Evolutionary conservation across 331 rosid species (phyloP), one percentile per base, ranked within the genome.

Genomic region (Malus hybrid): DNA sequence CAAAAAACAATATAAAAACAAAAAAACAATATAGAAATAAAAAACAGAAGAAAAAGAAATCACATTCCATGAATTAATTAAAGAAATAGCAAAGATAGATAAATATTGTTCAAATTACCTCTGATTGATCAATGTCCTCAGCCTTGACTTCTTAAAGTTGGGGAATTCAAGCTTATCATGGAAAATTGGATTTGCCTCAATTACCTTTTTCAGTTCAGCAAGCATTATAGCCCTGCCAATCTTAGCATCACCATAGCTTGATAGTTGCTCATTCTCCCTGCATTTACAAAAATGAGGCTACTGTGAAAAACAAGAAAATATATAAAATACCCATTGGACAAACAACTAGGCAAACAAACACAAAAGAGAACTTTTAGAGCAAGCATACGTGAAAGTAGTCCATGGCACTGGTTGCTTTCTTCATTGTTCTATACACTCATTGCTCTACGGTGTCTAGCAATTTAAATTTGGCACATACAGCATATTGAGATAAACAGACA

Each of bases 181-280:
- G 56, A 78, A 70, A 32, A 70, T 29, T 48, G 76, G 81, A 70
- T 70, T 78, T 46, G 62, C 28, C 65, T 62, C 71, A 3, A 78
- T 70, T 22, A 78, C 46, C 56, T 46, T 9, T 62, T 61, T 78
- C 8, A 78, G 44, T 64, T 20, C 76, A 20, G 6, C 5, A 70
- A 78, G 63, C 57, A 48, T 70, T 20, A 62, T 16, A 31, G 28
- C 56, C 75, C 81, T 70, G 20, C 70, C 76, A 60, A 48, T 46
- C 57, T 22, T 61, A 14, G 56, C 31, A 61, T 69, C 74, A 15
- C 70, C 76, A 60, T 70, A 54, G 28, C 69, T 70, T 52, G 76
- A 70, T 34, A 77, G 81, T 36, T 70, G 76, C 70, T 62, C 81
- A 48, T 62, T 70, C 76, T 61, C 76, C 65, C 81, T 77, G 81